These are phyloP conservation scores for Fusarium sp. DNA, from an alignment of 2,329 filamentous ascomycete species.

Conservation along the genomic window DNA sequence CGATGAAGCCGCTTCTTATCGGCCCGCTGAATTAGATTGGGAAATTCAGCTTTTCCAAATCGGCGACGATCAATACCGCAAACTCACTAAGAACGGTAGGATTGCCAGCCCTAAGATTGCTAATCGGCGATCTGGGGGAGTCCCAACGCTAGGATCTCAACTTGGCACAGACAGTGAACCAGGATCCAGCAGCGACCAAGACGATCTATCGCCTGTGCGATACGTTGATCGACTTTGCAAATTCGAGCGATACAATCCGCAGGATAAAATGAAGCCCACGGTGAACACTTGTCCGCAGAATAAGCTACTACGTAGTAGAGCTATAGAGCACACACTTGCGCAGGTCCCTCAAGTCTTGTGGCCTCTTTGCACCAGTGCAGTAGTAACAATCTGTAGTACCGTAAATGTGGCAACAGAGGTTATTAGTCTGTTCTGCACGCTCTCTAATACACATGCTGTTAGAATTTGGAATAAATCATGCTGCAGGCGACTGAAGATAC, in stretches of 20 bases:
- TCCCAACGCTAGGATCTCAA: not conserved
- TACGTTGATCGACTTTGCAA: not conserved
- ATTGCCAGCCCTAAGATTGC: not conserved
- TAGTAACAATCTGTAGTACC: not conserved
- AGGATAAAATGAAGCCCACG: not conserved
- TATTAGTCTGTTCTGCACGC: not conserved
- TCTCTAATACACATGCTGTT: not conserved
- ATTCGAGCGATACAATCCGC: not conserved
- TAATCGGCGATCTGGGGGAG: not conserved
- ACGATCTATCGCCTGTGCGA: not conserved
- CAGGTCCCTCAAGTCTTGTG: constrained; percentile 1
- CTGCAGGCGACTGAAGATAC: not conserved
- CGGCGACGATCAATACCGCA: not conserved
- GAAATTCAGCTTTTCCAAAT: not conserved
- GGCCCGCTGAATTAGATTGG: not conserved
- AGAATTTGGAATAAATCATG: not conserved
- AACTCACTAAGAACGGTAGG: not conserved
- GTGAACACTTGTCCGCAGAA: not conserved
- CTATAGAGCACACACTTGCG: not conserved
- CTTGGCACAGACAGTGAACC: not conserved
- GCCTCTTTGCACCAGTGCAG: too few relatives aligned
- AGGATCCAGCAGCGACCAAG: too few relatives aligned
- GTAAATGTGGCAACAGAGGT: not conserved
- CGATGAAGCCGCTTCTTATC: not conserved
- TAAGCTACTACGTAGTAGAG: too few relatives aligned